Evolutionary conservation across 2,329 filamentous ascomycete genomes (phyloP).

Genomic region (Capronia americana): DNA sequence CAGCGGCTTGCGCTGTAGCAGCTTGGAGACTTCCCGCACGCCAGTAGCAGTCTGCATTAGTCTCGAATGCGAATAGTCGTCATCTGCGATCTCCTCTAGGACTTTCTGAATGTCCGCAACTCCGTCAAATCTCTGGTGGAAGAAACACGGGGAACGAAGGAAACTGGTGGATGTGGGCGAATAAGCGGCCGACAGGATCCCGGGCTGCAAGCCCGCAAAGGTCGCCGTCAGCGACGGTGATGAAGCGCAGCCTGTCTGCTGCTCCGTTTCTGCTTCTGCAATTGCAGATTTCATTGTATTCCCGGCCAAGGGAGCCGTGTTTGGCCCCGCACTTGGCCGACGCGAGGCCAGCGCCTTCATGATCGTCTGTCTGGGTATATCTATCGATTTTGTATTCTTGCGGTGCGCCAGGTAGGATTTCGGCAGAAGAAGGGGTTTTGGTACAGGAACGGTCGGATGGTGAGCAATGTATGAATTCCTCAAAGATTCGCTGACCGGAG

Average conservation of each 20-base stretch:
- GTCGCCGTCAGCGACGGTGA: constrained; percentile 67
- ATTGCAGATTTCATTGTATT: constrained; percentile 24
- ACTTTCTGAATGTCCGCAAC: constrained; percentile 95
- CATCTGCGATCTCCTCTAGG: constrained; percentile 86
- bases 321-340: constrained; percentile 63
- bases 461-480: constrained; percentile 42
- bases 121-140: constrained; percentile 95
- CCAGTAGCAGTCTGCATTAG: constrained; percentile 94
- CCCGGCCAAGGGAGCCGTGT: constrained; percentile 48
- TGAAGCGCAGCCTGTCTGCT: constrained; percentile 53
- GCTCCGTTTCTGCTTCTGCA: constrained; percentile 25
- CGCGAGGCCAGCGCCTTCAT: constrained; percentile 79
- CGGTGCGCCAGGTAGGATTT: constrained; percentile 51
- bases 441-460: constrained; percentile 42
- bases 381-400: constrained; percentile 64
- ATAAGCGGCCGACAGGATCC: constrained; percentile 50
- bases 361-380: constrained; percentile 79
- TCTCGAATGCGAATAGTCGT: constrained; percentile 89
- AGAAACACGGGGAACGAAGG: constrained; percentile 93
- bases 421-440: constrained; percentile 46
- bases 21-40: constrained; percentile 93
- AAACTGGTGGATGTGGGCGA: constrained; percentile 61
- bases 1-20: constrained; percentile 89
- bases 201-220: constrained; percentile 59
- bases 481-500: constrained; percentile 36